Evolutionary conservation across 495 filamentous ascomycete species (phyloP).

Genomic region (Rhizodiscina lignyota): DNA sequence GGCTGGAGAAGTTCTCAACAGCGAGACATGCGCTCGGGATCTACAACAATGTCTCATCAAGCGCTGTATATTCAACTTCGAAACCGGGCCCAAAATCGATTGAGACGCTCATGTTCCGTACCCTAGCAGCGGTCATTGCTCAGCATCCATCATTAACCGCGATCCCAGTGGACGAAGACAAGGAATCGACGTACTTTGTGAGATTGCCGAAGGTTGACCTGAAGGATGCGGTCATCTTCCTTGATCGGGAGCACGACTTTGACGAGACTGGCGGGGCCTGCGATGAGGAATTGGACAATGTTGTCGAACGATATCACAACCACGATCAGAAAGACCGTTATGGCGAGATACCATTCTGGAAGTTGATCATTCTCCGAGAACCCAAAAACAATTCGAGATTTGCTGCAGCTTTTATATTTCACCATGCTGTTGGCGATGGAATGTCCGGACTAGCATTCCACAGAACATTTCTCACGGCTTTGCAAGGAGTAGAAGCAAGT

Average conservation of each 20-base stretch:
- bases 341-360: conserved; percentile 23
- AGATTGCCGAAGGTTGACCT: conserved; percentile 28
- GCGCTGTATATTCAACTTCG: conserved; percentile 19
- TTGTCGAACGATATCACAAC: conserved; percentile 25
- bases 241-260: conserved; percentile 10
- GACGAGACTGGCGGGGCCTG: conserved; percentile 7
- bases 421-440: conserved; percentile 10
- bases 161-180: conserved; percentile 26
- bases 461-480: conserved; percentile 20
- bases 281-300: conserved; percentile 20
- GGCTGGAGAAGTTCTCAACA: conserved; percentile 28
- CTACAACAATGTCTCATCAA: conserved; percentile 27
- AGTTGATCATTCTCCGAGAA: conserved; percentile 19
- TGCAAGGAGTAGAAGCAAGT: conserved; percentile 14
- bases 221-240: conserved; percentile 19
- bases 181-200: conserved; percentile 24
- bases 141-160: conserved; percentile 27
- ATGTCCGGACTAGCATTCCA: conserved; percentile 26
- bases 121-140: conserved; percentile 22
- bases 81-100: conserved; percentile 1
- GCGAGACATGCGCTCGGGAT: conserved; percentile 26
- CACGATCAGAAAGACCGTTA: conserved; percentile 8
- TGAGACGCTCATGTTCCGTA: conserved; percentile 22
- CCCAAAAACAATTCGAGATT: no score
- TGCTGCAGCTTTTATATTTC: conserved; percentile 11